Conservation (phyloP, 2,329 filamentous ascomycete species). For the Pseudocercospora crystallina region DNA sequence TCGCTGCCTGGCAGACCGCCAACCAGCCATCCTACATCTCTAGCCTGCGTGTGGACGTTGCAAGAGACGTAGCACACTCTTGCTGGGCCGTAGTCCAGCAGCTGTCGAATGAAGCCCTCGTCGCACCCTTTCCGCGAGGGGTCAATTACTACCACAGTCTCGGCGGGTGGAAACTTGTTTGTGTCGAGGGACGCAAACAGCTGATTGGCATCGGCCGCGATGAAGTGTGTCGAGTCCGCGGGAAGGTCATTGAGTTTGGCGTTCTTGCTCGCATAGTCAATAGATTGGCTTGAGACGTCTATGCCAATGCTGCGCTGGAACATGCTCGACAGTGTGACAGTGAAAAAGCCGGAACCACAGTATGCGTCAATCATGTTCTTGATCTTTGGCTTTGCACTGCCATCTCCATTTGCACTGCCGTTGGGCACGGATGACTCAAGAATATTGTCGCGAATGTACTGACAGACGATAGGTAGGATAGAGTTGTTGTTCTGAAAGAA, state of each 20-base stretch:
- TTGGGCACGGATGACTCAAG: conserved; percentile 43
- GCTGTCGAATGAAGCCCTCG: conserved; percentile 74
- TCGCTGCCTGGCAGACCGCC: conserved; percentile 55
- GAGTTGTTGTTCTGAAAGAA: conserved; percentile 99
- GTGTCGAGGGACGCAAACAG: conserved; percentile 71
- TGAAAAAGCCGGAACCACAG: conserved; percentile 95
- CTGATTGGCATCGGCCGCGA: conserved; percentile 80
- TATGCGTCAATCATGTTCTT: conserved; percentile 96
- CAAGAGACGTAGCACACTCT: conserved; percentile 93
- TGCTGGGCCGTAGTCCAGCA: conserved; percentile 73
- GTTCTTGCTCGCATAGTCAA: conserved; percentile 75
- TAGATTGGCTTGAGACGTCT: conserved; percentile 79
- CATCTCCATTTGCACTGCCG: conserved; percentile 22
- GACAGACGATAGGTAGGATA: conserved; percentile 82
- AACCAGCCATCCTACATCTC: conserved; percentile 87
- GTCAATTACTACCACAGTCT: conserved; percentile 93
- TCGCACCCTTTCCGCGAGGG: conserved; percentile 97
- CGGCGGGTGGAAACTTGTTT: conserved; percentile 64
- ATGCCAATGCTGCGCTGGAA: conserved; percentile 83
- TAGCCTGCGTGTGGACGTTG: conserved; percentile 95
- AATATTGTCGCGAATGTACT: conserved; percentile 80
- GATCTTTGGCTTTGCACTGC: conserved; percentile 47
- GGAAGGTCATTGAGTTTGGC: conserved; percentile 72
- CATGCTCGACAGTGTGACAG: conserved; percentile 81
- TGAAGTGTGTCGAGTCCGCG: conserved; percentile 71